Base-by-base conservation (phyloP, 208 protist species). In the Endotrypanum monterogeii region DNA sequence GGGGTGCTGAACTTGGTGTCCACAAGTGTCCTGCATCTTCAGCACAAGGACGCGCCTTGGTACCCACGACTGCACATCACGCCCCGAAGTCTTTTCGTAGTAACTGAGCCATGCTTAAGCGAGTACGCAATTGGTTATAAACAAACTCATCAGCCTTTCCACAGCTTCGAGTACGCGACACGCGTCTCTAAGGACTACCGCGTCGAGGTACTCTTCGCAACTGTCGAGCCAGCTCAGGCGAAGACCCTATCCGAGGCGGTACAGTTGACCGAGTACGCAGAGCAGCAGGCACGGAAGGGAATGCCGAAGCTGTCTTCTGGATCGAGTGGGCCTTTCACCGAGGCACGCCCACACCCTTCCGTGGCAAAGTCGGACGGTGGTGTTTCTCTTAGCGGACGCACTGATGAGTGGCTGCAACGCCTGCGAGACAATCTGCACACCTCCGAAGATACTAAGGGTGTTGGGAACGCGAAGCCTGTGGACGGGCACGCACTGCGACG, bases 111-210 rank as follows among this genome's bases (percentile, higher is more conserved):
- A 9, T 95, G 89, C 71, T 74, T 96, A n/a, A 73, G 74, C 41
- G 89, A 94, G 44, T 97, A 95, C 73, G 87, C 85, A 69, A 91
- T 96, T 74, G 94, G 94, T 30, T 95, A 96, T 80, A 94, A 94
- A 63, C 82, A 83, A 69, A 92, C 85, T 39, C 90, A 96, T 67
- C 89, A 96, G 76, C 90, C 94, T 0, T 96, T 95, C 65, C 91
- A 94, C 83, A 62, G 87, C 14, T 95, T 96, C 74, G 90, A 97
- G 74, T 95, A 96, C 85, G 89, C 81, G 56, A 95, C 89, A 44
- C 89, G 91, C 52, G 81, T 96, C 25, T 96, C 94, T 28, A 94
- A 94, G 74, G 94, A 97, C 79, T 97, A 97, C 83, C 90, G 92
- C 32, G 91, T 97, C 58, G 94, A 97, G 78, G 85, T 97, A 39